Percentiles rank a stretch among this genome's conserved stretches.
Conservation (phyloP, 805 yeast genomes). For the Candida golubevii region DNA sequence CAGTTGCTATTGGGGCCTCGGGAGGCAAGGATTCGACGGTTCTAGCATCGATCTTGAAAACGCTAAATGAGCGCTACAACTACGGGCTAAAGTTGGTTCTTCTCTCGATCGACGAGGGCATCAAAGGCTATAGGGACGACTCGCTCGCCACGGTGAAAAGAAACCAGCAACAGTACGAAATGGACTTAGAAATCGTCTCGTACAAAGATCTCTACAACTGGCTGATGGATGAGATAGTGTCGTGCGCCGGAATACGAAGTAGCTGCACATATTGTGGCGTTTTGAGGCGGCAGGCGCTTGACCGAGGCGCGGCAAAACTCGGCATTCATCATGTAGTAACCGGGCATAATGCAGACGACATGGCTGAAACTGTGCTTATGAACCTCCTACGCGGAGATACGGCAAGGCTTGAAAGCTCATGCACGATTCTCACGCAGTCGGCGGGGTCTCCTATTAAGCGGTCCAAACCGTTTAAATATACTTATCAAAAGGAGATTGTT, state of each 20-base stretch:
- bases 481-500: slow-evolving; percentile 96
- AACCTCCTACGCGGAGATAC: slow-evolving; percentile 93
- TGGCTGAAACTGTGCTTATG: slow-evolving; percentile 98
- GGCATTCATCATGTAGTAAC: slow-evolving; percentile 90
- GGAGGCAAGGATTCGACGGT: slow-evolving; percentile 99
- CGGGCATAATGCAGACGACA: slow-evolving; percentile 98
- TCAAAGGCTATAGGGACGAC: slow-evolving; percentile 94
- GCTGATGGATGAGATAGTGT: slow-evolving; percentile 98
- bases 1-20: slow-evolving; percentile 95
- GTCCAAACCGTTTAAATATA: slow-evolving; percentile 91
- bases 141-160: slow-evolving; percentile 95
- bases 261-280: slow-evolving; percentile 99
- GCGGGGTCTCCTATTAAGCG: slow-evolving; percentile 87
- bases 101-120: slow-evolving; percentile 92
- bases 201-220: slow-evolving; percentile 89
- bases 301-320: slow-evolving; percentile 87
- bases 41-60: slow-evolving; percentile 79
- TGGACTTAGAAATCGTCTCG: slow-evolving; percentile 76
- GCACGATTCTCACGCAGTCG: slow-evolving; percentile 77
- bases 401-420: slow-evolving; percentile 84
- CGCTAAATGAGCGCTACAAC: slow-evolving; percentile 80
- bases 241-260: slow-evolving; percentile 88
- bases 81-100: slow-evolving; percentile 84
- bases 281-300: slow-evolving; percentile 91
- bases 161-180: slow-evolving; percentile 77